Conservation (phyloP, 495 filamentous ascomycete species). For the Haplographium delicatum region DNA sequence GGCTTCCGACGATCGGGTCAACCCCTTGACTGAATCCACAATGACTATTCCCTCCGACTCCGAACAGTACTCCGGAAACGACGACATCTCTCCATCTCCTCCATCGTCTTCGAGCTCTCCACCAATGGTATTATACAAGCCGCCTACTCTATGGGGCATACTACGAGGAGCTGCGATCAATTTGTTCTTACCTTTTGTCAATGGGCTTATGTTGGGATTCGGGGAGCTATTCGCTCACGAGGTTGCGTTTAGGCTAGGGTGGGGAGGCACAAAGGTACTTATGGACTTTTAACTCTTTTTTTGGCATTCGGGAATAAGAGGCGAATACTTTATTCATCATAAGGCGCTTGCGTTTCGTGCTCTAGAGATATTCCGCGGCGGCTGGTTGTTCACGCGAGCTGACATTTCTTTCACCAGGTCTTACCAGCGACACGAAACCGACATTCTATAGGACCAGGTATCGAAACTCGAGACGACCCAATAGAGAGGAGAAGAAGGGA, state of each 20-base stretch:
- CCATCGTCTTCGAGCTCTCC: conserved; percentile 62
- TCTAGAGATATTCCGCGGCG: too few relatives aligned
- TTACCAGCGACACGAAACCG: conserved; percentile 41
- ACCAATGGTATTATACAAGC: conserved; percentile 81
- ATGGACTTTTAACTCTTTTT: too few relatives aligned
- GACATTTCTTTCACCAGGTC: conserved; percentile 29
- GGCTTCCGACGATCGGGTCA: conserved; percentile 32
- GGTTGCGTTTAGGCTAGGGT: conserved; percentile 84
- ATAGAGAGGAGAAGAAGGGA: conserved; percentile 25
- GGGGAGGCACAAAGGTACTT: conserved; percentile 89
- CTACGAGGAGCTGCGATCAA: conserved; percentile 92
- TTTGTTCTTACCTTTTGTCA: conserved; percentile 88
- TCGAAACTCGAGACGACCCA: conserved; percentile 36
- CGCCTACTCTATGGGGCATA: conserved; percentile 79
- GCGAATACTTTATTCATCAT: too few relatives aligned
- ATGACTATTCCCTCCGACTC: conserved; percentile 86
- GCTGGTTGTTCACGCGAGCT: too few relatives aligned
- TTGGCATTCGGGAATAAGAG: too few relatives aligned
- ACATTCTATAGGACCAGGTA: conserved; percentile 47
- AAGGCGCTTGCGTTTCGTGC: too few relatives aligned
- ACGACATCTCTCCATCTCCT: conserved; percentile 53
- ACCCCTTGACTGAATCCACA: conserved; percentile 69
- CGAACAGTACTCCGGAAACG: conserved; percentile 74
- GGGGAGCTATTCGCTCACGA: conserved; percentile 96
- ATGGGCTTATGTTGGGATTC: conserved; percentile 97